Conservation (phyloP, 164 flowering plant species). For the Chloranthus sessilifolius region DNA sequence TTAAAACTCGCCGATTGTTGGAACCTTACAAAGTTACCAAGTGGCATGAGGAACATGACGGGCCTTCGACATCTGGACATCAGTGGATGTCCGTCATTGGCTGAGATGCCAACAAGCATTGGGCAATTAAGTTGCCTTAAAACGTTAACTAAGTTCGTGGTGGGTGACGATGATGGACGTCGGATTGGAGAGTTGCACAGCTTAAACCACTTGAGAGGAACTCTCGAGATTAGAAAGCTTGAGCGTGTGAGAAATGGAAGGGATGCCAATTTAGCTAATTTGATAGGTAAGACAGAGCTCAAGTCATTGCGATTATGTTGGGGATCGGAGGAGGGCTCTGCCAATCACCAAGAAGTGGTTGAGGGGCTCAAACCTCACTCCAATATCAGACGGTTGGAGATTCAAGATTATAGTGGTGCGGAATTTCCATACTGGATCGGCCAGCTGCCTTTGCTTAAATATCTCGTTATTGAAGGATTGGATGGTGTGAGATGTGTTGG, state of each 20-base stretch:
- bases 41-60: neutral
- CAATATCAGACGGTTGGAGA: neutral
- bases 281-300: neutral
- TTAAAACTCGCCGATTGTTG: neutral
- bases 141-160: neutral
- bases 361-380: neutral
- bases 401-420: neutral
- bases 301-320: neutral
- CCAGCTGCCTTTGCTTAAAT: no score
- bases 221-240: neutral
- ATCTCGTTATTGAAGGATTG: no score
- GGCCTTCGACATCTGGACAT: conserved; percentile 5
- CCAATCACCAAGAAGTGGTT: neutral
- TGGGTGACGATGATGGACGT: neutral
- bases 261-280: neutral
- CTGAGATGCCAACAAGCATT: neutral
- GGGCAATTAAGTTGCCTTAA: neutral
- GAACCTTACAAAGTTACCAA: neutral
- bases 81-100: neutral
- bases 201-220: neutral
- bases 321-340: neutral
- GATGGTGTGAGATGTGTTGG: no score
- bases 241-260: neutral
- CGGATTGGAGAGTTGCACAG: neutral
- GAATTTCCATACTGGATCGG: neutral